These are phyloP conservation scores for Aurantiochytrium sp. DNA, from an alignment of 108 stramenopile genomes.

Conservation along the genomic window DNA sequence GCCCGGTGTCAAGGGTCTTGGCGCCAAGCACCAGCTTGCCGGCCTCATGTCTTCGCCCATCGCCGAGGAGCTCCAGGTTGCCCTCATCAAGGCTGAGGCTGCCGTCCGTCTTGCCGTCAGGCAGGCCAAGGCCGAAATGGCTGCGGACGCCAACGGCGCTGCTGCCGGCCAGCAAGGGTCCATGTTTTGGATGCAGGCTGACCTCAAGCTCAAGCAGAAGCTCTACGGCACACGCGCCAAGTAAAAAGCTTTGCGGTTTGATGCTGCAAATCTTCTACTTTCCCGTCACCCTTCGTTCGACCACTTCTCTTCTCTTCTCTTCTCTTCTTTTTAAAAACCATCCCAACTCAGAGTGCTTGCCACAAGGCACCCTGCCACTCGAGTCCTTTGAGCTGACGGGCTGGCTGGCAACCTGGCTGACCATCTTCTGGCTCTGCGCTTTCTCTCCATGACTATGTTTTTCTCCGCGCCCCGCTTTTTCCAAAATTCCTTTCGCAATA, in stretches of 20 bases:
- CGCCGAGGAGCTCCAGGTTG: constrained; percentile 14
- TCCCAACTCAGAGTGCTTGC: too few species aligned
- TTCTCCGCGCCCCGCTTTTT: too few species aligned
- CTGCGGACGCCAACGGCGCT: background rate
- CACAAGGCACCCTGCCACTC: too few species aligned
- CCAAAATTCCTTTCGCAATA: too few species aligned
- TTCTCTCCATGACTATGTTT: too few species aligned
- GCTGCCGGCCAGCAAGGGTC: background rate
- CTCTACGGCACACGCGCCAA: background rate
- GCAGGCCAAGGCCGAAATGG: background rate
- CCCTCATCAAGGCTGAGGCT: constrained; percentile 18
- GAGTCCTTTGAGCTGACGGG: too few species aligned
- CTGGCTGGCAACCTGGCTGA: too few species aligned
- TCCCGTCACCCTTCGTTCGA: too few species aligned
- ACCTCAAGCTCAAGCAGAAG: background rate
- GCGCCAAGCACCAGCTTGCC: background rate
- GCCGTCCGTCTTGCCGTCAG: background rate
- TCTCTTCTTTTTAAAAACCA: too few species aligned
- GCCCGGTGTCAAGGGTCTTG: background rate
- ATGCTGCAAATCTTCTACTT: too few species aligned
- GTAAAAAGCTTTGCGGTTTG: background rate
- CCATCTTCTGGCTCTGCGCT: too few species aligned
- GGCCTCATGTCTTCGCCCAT: background rate
- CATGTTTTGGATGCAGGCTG: background rate
- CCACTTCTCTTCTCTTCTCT: too few species aligned